Conservation (phyloP, 2,329 filamentous ascomycete species). For the Arthrinium puccinioides region DNA sequence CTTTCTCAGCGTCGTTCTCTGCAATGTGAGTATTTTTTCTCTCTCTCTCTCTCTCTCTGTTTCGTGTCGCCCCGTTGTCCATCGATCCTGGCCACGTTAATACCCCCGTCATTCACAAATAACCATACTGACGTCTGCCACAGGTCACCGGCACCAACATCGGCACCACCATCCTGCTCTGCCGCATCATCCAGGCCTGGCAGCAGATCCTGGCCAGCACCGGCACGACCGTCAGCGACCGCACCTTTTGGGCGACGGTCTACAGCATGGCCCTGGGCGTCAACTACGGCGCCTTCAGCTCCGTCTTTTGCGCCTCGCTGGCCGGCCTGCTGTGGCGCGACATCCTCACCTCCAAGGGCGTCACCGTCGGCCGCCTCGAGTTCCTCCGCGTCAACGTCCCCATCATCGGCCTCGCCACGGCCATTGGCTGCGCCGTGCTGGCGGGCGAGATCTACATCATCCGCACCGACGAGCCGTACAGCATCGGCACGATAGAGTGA, state of each 20-base stretch:
- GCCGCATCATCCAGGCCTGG: conserved; percentile 64
- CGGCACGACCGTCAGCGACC: conserved; percentile 46
- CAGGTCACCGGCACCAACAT: conserved; percentile 74
- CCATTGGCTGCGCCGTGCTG: conserved; percentile 47
- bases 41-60: neutral
- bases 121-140: neutral
- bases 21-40: conserved; percentile 53
- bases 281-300: conserved; percentile 69
- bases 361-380: conserved; percentile 53
- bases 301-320: conserved; percentile 63
- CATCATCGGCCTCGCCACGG: conserved; percentile 64
- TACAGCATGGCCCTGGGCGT: conserved; percentile 70
- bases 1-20: conserved; percentile 62
- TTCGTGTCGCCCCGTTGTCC: too few species aligned
- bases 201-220: conserved; percentile 42
- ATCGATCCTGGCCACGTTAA: too few species aligned
- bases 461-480: conserved; percentile 16
- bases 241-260: conserved; percentile 66
- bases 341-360: conserved; percentile 61
- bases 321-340: conserved; percentile 68
- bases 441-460: conserved; percentile 51
- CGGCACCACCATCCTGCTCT: conserved; percentile 66
- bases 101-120: neutral
- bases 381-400: conserved; percentile 64
- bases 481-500: too few species aligned